phyloP scores from a whole-genome alignment of 768 basidiomycete species.

The Leccinum barrowsii region DNA sequence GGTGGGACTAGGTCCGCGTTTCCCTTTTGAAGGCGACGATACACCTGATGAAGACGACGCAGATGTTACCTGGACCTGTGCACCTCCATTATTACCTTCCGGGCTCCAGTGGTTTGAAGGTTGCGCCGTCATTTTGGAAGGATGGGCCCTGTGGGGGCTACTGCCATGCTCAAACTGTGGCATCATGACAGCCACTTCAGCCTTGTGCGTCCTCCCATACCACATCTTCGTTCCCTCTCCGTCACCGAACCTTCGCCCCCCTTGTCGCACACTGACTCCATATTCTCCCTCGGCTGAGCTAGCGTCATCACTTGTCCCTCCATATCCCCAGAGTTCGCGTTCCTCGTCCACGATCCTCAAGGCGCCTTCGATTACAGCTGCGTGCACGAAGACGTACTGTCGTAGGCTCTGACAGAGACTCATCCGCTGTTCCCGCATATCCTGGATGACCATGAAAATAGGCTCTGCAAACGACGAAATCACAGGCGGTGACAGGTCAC shows the following conservation, averaged over 20 bases:
- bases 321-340: conserved; percentile 36
- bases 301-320: conserved; percentile 20
- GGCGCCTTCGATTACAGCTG: conserved; percentile 78
- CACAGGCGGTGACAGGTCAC: conserved; percentile 49
- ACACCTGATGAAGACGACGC: conserved; percentile 15
- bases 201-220: not conserved
- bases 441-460: conserved; percentile 78
- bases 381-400: conserved; percentile 93
- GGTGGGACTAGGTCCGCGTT: conserved; percentile 69
- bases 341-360: conserved; percentile 76
- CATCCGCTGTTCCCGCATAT: conserved; percentile 96
- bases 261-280: conserved; percentile 4
- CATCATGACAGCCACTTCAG: not conserved
- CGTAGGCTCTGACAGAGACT: conserved; percentile 90
- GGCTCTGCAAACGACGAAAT: conserved; percentile 71
- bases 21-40: conserved; percentile 44
- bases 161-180: not conserved
- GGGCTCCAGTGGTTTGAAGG: conserved; percentile 1
- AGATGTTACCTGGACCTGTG: conserved; percentile 3
- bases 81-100: conserved; percentile 4
- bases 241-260: conserved; percentile 18
- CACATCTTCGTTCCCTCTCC: conserved; percentile 8
- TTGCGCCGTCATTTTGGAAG: conserved; percentile 7
- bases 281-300: conserved; percentile 12
- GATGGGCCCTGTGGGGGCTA: conserved; percentile 3